phyloP scores from a whole-genome alignment of 345 rosid species.

The Zanthoxylum bungeanum region DNA sequence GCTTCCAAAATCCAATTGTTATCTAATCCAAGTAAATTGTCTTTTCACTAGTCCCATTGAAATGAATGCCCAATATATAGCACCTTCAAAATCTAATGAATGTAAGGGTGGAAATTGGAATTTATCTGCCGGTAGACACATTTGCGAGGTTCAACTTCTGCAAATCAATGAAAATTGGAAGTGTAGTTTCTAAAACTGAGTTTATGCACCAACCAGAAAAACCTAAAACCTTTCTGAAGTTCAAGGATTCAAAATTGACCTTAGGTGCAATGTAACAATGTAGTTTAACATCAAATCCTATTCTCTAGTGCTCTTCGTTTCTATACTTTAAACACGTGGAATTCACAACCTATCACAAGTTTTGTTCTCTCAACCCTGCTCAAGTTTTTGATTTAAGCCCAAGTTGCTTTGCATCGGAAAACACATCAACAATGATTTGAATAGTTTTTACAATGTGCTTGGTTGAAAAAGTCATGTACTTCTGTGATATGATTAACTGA shows the following conservation, averaged over 20 bases:
- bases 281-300: not conserved
- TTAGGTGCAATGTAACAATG: not conserved
- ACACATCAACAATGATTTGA: not conserved
- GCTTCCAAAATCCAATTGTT: not conserved
- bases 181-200: not conserved
- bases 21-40: not conserved
- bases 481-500: not conserved
- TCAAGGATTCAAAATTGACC: constrained; percentile 2
- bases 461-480: not conserved
- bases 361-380: not conserved
- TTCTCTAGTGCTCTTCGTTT: not conserved
- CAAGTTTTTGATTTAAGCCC: not conserved
- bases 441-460: not conserved
- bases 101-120: not conserved
- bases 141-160: not conserved
- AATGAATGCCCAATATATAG: constrained; percentile 5
- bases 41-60: constrained; percentile 33
- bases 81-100: not conserved
- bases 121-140: not conserved
- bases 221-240: not conserved
- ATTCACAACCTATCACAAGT: not conserved
- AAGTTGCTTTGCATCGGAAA: constrained; percentile 1
- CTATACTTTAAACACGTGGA: not conserved
- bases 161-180: not conserved
- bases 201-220: not conserved